phyloP scores from a whole-genome alignment of 1,284 basidiomycete genomes.

The Leccinum glutinopallens region DNA sequence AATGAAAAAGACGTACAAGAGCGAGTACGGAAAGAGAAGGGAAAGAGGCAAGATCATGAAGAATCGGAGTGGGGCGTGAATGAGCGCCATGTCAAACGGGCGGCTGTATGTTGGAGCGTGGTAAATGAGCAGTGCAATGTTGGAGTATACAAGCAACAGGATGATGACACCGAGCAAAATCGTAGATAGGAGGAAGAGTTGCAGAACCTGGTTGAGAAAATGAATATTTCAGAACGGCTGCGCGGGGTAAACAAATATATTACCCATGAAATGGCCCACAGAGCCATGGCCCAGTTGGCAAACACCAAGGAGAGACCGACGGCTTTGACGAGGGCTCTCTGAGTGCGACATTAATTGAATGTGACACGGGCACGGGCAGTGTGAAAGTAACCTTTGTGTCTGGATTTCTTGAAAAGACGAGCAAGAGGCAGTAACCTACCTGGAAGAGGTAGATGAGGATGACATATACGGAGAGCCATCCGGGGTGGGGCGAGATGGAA shows the following conservation, averaged over 20 bases:
- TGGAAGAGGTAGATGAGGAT: slow-evolving; percentile 60
- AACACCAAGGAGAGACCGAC: slow-evolving; percentile 79
- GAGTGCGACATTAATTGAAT: slow-evolving; percentile 3
- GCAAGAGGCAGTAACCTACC: slow-evolving; percentile 79
- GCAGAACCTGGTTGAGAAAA: slow-evolving; percentile 47
- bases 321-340: slow-evolving; percentile 71
- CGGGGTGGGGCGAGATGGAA: slow-evolving; percentile 69
- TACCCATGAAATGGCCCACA: slow-evolving; percentile 85
- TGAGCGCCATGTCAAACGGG: slow-evolving; percentile 65
- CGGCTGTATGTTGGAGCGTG: slow-evolving; percentile 58
- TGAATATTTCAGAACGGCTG: neutral
- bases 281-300: slow-evolving; percentile 81
- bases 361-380: neutral
- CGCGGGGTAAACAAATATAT: slow-evolving; percentile 16
- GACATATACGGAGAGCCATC: slow-evolving; percentile 69
- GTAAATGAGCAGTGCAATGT: slow-evolving; percentile 65
- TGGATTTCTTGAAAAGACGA: slow-evolving; percentile 68
- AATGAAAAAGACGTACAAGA: slow-evolving; percentile 43
- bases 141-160: slow-evolving; percentile 65
- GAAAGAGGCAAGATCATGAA: slow-evolving; percentile 62
- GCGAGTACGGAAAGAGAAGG: slow-evolving; percentile 50
- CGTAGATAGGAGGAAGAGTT: slow-evolving; percentile 62
- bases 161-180: slow-evolving; percentile 62
- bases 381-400: slow-evolving; percentile 70
- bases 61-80: slow-evolving; percentile 73